Percentiles rank a stretch among this genome's conserved stretches.
phyloP scores from a whole-genome alignment of 2,329 filamentous ascomycete genomes.

The Phialophora tarda region DNA sequence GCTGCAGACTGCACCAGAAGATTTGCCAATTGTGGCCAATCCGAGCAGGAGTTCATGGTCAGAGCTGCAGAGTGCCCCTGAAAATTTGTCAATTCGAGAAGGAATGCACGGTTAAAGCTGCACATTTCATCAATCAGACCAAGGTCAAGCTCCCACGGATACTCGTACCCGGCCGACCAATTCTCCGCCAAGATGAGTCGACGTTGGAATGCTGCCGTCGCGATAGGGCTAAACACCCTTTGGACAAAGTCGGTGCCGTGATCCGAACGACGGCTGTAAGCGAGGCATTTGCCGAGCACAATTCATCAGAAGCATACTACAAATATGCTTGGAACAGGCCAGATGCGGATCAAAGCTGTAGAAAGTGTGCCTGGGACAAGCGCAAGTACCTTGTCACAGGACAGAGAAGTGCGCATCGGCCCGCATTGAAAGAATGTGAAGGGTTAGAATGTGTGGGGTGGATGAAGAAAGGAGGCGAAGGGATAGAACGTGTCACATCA shows the following conservation, averaged over 20 bases:
- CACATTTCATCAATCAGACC: neutral
- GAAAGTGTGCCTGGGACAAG: neutral
- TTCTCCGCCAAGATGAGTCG: neutral
- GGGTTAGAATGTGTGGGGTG: too few species aligned
- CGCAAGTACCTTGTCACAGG: neutral
- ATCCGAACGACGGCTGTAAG: neutral
- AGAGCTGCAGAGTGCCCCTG: slow-evolving; percentile 9
- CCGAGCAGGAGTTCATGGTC: slow-evolving; percentile 1
- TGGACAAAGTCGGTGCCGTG: neutral
- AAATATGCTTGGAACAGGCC: neutral
- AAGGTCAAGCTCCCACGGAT: neutral
- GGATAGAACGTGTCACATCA: too few species aligned
- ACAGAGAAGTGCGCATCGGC: neutral
- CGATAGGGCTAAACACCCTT: slow-evolving; percentile 3
- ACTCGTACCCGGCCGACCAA: neutral
- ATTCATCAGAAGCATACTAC: neutral
- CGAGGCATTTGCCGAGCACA: neutral
- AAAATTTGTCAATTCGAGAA: neutral
- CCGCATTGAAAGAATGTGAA: too few species aligned
- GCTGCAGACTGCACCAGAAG: slow-evolving; percentile 3
- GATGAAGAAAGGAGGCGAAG: too few species aligned
- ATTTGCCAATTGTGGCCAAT: neutral
- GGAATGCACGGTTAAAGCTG: slow-evolving; percentile 11
- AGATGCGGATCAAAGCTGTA: neutral
- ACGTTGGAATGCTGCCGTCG: slow-evolving; percentile 25